A percentile compares a stretch with the other conserved stretches of the same genome.
Conservation (phyloP, 2,329 filamentous ascomycete genomes). For the Raffaelea arxii region DNA sequence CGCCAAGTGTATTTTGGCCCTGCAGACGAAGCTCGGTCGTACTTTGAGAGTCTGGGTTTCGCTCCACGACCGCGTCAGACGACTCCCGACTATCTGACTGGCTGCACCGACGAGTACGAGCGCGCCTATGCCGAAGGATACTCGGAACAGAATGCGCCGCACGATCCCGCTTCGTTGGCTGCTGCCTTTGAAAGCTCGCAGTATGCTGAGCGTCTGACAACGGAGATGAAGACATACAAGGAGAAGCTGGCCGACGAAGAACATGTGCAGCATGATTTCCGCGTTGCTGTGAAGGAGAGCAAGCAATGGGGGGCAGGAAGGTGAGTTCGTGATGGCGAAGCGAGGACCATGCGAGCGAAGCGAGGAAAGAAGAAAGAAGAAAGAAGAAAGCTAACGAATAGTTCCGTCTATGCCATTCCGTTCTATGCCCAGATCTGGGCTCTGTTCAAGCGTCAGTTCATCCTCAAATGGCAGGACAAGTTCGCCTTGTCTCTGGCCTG, state of each 20-base stretch:
- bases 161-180: slow-evolving; percentile 55
- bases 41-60: slow-evolving; percentile 72
- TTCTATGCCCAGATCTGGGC: slow-evolving; percentile 79
- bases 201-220: slow-evolving; percentile 43
- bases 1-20: slow-evolving; percentile 70
- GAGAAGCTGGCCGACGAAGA: slow-evolving; percentile 53
- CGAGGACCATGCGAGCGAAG: neutral
- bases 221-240: slow-evolving; percentile 63
- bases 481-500: slow-evolving; percentile 68
- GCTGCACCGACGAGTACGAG: slow-evolving; percentile 77
- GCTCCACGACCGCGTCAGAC: slow-evolving; percentile 66
- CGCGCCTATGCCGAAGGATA: slow-evolving; percentile 63
- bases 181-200: slow-evolving; percentile 60
- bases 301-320: slow-evolving; percentile 59
- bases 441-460: slow-evolving; percentile 73
- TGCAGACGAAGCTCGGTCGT: slow-evolving; percentile 53
- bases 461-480: slow-evolving; percentile 78
- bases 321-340: neutral
- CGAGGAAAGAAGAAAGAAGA: neutral
- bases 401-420: slow-evolving; percentile 73
- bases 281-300: slow-evolving; percentile 62
- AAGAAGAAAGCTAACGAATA: slow-evolving; percentile 26
- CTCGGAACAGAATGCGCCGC: slow-evolving; percentile 56
- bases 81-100: slow-evolving; percentile 72
- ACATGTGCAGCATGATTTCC: slow-evolving; percentile 65